Conservation (phyloP, 768 basidiomycete species). For the Xanthoconium purpureum region DNA sequence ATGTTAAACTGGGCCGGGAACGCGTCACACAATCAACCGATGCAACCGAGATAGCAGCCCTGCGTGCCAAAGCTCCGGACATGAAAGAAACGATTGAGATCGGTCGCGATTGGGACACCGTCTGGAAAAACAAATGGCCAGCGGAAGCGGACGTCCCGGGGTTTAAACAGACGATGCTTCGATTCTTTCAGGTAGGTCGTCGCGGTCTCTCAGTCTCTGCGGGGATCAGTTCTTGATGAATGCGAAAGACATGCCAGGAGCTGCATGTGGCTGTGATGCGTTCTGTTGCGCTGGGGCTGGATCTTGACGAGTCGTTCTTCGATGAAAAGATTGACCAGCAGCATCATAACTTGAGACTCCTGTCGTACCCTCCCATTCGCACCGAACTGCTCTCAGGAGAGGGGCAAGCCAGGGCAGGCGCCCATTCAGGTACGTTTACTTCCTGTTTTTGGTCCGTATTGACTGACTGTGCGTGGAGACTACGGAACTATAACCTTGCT, state of each 20-base stretch:
- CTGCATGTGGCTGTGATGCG: constrained; percentile 77
- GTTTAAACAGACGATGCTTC: constrained; percentile 71
- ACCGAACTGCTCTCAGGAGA: constrained; percentile 52
- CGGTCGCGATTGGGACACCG: constrained; percentile 76
- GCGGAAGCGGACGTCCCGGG: constrained; percentile 54
- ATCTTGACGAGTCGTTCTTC: constrained; percentile 71
- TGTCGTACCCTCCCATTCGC: constrained; percentile 77
- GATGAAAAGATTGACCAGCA: constrained; percentile 72
- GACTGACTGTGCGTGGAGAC: constrained; percentile 38
- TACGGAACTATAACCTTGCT: constrained; percentile 78
- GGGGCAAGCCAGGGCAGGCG: constrained; percentile 77
- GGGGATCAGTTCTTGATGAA: constrained; percentile 1
- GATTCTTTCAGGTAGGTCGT: constrained; percentile 62
- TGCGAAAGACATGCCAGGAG: constrained; percentile 62
- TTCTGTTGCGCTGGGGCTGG: constrained; percentile 79
- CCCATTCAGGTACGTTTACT: constrained; percentile 60
- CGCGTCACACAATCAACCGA: constrained; percentile 74
- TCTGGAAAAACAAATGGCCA: constrained; percentile 83
- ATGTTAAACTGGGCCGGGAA: constrained; percentile 77
- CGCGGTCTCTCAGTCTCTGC: background rate
- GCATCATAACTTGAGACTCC: constrained; percentile 74
- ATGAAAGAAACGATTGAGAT: constrained; percentile 89
- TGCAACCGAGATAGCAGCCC: constrained; percentile 64
- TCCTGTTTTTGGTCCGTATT: background rate
- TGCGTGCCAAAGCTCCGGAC: constrained; percentile 74